phyloP scores from a whole-genome alignment of 1,284 basidiomycete genomes.

The Sanghuangporus sanghuang region DNA sequence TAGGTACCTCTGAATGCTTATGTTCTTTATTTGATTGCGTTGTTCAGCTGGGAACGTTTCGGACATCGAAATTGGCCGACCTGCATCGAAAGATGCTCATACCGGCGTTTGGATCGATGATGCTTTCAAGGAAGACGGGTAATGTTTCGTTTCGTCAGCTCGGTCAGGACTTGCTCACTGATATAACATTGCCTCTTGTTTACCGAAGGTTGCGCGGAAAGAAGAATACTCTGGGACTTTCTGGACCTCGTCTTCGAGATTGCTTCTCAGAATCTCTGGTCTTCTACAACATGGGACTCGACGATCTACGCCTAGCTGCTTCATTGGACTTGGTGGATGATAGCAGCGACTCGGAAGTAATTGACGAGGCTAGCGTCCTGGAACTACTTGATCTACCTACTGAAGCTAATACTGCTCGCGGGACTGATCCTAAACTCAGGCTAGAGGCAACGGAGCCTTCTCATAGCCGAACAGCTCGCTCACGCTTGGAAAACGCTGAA shows the following conservation, averaged over 20 bases:
- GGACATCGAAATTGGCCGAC: conserved; percentile 6
- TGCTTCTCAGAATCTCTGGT: background rate
- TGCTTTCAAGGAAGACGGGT: conserved; percentile 1
- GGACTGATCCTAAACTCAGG: background rate
- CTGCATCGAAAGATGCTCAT: background rate
- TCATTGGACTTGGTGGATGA: background rate
- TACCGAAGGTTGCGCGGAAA: background rate
- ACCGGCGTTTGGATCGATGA: conserved; percentile 11
- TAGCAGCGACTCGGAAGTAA: background rate
- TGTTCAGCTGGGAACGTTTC: background rate
- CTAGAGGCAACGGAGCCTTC: background rate
- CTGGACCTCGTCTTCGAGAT: background rate
- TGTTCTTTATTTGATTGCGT: background rate
- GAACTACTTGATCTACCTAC: conserved; percentile 2
- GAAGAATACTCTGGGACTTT: background rate
- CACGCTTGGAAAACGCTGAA: background rate
- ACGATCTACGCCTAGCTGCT: conserved; percentile 13
- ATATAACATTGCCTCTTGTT: background rate
- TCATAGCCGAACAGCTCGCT: background rate
- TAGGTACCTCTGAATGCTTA: background rate
- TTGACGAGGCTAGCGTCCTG: conserved; percentile 7
- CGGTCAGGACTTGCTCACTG: background rate
- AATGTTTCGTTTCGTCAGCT: background rate
- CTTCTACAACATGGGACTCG: conserved; percentile 5
- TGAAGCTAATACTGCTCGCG: background rate